Evolutionary conservation across 805 yeast species (phyloP).

Genomic region (Candida boleticola): DNA sequence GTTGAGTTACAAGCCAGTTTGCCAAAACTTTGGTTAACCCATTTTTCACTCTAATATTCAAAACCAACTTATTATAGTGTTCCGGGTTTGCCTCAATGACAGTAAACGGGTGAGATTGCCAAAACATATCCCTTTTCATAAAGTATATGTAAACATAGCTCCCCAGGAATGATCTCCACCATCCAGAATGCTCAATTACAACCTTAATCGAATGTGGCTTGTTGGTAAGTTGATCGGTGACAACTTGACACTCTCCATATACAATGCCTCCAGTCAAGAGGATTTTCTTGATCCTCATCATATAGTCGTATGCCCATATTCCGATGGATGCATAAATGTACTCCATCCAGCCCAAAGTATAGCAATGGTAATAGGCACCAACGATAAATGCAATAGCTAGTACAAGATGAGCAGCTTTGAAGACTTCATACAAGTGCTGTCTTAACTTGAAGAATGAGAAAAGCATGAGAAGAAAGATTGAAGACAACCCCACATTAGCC

Average conservation of each 20-base stretch:
- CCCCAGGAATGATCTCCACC: conserved; percentile 54
- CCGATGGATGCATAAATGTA: conserved; percentile 37
- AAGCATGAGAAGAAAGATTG: conserved; percentile 18
- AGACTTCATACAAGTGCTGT: conserved; percentile 41
- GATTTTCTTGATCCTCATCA: conserved; percentile 32
- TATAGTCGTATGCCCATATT: conserved; percentile 44
- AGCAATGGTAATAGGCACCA: conserved; percentile 48
- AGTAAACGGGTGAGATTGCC: conserved; percentile 79
- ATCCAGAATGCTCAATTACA: conserved; percentile 15
- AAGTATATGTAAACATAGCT: conserved; percentile 58
- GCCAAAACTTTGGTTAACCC: conserved; percentile 53
- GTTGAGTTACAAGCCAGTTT: conserved; percentile 23
- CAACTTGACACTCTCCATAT: conserved; percentile 19
- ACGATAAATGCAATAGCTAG: conserved; percentile 40
- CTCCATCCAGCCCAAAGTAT: conserved; percentile 40
- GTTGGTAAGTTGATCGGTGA: conserved; percentile 3
- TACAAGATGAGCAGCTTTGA: conserved; percentile 43
- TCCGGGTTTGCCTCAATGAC: conserved; percentile 41
- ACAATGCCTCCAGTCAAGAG: conserved; percentile 21
- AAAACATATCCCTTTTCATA: conserved; percentile 48
- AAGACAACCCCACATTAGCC: conserved; percentile 36
- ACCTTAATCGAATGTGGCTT: conserved; percentile 10
- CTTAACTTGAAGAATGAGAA: conserved; percentile 22
- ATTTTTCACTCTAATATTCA: conserved; percentile 52
- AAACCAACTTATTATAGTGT: conserved; percentile 30